phyloP scores from a whole-genome alignment of 305 asterid genomes.

The Ilex paraguariensis region DNA sequence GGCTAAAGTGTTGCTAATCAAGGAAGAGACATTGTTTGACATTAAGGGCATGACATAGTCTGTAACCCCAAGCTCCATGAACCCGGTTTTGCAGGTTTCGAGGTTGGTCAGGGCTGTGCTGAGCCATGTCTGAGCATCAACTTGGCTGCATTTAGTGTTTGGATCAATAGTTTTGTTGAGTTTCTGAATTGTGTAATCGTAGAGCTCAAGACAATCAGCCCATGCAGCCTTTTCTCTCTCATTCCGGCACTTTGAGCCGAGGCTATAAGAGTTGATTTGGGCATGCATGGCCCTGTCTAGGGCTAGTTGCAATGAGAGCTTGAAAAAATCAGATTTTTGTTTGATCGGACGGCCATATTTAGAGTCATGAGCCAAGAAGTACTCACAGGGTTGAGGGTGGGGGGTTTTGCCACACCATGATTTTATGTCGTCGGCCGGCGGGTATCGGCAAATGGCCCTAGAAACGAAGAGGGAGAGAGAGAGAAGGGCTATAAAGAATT shows the following conservation, averaged over 20 bases:
- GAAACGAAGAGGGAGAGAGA: conserved; percentile 23
- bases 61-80: conserved; percentile 48
- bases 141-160: conserved; percentile 18
- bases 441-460: conserved; percentile 27
- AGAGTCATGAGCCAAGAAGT: conserved; percentile 39
- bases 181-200: conserved; percentile 35
- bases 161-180: conserved; percentile 54
- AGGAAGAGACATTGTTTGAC: conserved; percentile 47
- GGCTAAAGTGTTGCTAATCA: conserved; percentile 62
- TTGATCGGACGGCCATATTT: conserved; percentile 34
- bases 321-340: conserved; percentile 54
- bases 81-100: conserved; percentile 66
- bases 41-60: conserved; percentile 39
- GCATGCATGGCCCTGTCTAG: conserved; percentile 59
- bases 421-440: conserved; percentile 22
- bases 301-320: conserved; percentile 39
- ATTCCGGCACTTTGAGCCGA: conserved; percentile 57
- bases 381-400: conserved; percentile 61
- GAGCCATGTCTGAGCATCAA: conserved; percentile 74
- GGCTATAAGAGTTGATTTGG: conserved; percentile 18
- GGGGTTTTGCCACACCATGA: conserved; percentile 79
- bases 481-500: conserved; percentile 19
- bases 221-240: conserved; percentile 64
- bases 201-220: conserved; percentile 70
- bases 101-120: conserved; percentile 78